Base-by-base conservation (phyloP, 768 basidiomycete genomes). In the Lactifluus piperatus region DNA sequence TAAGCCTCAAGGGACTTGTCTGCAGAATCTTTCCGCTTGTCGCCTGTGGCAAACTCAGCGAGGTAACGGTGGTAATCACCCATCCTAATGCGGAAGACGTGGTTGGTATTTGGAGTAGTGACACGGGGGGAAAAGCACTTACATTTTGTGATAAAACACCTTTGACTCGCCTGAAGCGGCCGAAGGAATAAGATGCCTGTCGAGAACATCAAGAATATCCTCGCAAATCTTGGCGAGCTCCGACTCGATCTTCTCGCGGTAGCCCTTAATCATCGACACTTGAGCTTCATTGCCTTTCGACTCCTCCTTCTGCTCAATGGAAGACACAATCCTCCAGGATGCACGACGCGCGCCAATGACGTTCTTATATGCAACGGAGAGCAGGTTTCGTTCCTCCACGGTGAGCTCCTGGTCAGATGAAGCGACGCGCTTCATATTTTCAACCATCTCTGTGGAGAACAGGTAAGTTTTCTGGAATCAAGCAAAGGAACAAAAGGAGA, bases 121-220 rank as follows among this genome's bases (percentile, higher is more conserved):
- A 48, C 49, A 34, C 16, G 46, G 24, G 46, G 24, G 24, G 55
- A 34, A 48, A 29, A 9, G n/a, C 7, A 70, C 91, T 64, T 67
- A 94, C 92, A 97, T 94, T 85, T 97, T 97, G 84, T 95, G 94
- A 80, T 98, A 98, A 83, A 97, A 98, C 58, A 97, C 94, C 79
- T 97, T 95, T 59, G 89, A 92, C 77, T 98, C 95, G 70, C 94
- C 94, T 57, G 91, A 88, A 62, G 91, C 92, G 52, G 95, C 95
- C 11, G 93, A 94, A 63, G 94, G 94, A 68, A 92, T 97, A 69
- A 97, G 87, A 80, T 97, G 94, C 79, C 95, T 92, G 75, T 94
- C 92, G 67, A 98, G 89, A 52, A 98, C 93, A 64, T 91, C 86
- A 68, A 98, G 89, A 70, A 98, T 97, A 72, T 97, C 94, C 77